Base-by-base conservation (phyloP, 2,329 filamentous ascomycete species). In the Neonectria neomacrospora region DNA sequence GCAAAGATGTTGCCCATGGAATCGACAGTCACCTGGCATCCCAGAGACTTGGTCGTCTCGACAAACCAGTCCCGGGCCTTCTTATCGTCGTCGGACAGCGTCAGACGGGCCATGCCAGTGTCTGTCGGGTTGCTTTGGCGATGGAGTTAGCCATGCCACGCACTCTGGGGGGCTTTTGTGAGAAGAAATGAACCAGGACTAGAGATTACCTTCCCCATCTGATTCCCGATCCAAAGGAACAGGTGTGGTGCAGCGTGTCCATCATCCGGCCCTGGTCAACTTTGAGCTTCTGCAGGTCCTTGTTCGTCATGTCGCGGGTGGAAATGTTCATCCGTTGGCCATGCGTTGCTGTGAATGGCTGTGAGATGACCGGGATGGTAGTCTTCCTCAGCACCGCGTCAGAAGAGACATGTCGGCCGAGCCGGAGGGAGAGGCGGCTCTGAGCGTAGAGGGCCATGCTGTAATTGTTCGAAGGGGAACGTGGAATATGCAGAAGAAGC, bases 1-100 rank as follows among this genome's bases (percentile, higher is more conserved):
- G 92, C 91, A 74, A 96, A 96, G 55, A 73, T 91, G 70, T 96
- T 96, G 20, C 92, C 92, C 89, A 96, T 93, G 55, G 87, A 81
- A 75, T 96, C 93, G 3, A 93, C 78, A 0, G 85, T 90, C 16
- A 92, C 82, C 3, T 82, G 81, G 77, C 92, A 95, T 18, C 89
- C 90, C 0, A 94, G 79, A 1, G 80, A 81, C 72, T 86, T 78
- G 1, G 87, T 88, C 1, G 88, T 90, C 42, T 88, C 78, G 2
- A 89, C 85, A 67, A 96, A 94, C 92, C 92, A 96, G 75, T 91
- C 87, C 47, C 92, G 87, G n/a, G 85, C 91, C 71, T 86, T 79
- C 74, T 90, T 92, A 76, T 96, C 93, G 11, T 88, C 82, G 72
- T 94, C 88, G 3, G 90, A 89, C n/a, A 96, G 82, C 2, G 92